Evolutionary conservation across 2,329 filamentous ascomycete genomes (phyloP).

Genomic region (Aspergillus quadricinctus): DNA sequence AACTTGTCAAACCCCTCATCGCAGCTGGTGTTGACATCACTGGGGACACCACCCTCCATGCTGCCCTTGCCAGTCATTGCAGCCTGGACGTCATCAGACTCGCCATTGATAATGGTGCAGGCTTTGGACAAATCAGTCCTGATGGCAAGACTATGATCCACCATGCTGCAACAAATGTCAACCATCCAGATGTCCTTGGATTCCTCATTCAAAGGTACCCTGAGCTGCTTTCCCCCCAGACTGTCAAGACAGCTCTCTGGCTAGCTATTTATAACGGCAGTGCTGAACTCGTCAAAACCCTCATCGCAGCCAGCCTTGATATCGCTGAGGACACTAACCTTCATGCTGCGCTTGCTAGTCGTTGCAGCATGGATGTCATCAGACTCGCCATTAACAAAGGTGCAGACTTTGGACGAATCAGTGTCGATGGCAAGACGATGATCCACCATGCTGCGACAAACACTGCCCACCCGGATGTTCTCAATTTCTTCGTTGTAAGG

Average conservation of each 20-base stretch:
- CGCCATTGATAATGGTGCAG: conserved; percentile 1
- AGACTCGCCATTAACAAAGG: conserved; percentile 1
- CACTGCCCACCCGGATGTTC: background rate
- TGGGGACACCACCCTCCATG: background rate
- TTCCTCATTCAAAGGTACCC: background rate
- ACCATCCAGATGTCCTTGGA: background rate
- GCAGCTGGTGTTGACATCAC: background rate
- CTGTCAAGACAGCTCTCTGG: conserved; percentile 4
- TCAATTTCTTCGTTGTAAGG: background rate
- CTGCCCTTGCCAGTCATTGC: background rate
- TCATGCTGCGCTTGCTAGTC: background rate
- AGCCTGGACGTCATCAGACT: background rate
- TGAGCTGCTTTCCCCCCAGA: background rate
- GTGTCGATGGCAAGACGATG: background rate
- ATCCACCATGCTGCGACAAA: background rate
- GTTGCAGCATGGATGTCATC: background rate
- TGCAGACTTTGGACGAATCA: background rate
- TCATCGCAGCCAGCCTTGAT: conserved; percentile 1
- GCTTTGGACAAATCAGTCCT: background rate
- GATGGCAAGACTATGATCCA: background rate
- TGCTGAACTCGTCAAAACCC: background rate
- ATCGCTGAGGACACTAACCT: background rate
- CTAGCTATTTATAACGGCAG: background rate
- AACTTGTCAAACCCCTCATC: background rate
- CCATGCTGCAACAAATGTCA: background rate